phyloP scores from a whole-genome alignment of 108 stramenopile genomes.

The Chaetoceros tenuissimus region DNA sequence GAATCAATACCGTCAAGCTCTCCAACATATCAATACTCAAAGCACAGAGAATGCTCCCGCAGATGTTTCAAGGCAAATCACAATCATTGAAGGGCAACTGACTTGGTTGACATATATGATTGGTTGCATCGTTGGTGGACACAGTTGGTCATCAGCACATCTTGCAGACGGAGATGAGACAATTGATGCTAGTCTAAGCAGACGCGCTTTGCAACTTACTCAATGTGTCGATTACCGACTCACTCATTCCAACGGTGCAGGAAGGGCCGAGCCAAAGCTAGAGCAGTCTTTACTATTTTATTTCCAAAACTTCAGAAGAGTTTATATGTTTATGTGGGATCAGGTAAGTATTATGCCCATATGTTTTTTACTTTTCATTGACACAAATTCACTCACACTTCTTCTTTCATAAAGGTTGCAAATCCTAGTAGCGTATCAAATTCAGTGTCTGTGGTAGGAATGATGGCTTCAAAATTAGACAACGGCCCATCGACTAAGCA shows the following conservation, averaged over 20 bases:
- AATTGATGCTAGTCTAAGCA: slow-evolving; percentile 87
- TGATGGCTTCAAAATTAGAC: slow-evolving; percentile 69
- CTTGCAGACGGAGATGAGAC: slow-evolving; percentile 87
- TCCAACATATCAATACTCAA: slow-evolving; percentile 41
- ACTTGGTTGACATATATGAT: slow-evolving; percentile 95
- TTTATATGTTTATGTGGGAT: slow-evolving; percentile 97
- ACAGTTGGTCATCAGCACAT: slow-evolving; percentile 83
- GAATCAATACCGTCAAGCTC: slow-evolving; percentile 71
- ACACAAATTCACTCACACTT: not conserved
- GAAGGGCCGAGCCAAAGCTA: slow-evolving; percentile 64
- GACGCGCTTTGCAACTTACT: slow-evolving; percentile 82
- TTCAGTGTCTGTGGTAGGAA: slow-evolving; percentile 51
- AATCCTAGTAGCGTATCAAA: slow-evolving; percentile 11
- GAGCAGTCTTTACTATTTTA: slow-evolving; percentile 79
- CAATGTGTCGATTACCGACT: slow-evolving; percentile 84
- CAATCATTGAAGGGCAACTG: slow-evolving; percentile 87
- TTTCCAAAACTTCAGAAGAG: slow-evolving; percentile 86
- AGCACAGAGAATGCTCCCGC: slow-evolving; percentile 64
- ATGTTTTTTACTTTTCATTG: not conserved
- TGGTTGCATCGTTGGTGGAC: slow-evolving; percentile 87
- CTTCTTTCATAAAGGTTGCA: not conserved
- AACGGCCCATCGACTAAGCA: slow-evolving; percentile 80
- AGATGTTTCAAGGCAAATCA: slow-evolving; percentile 58
- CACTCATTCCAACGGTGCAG: slow-evolving; percentile 71
- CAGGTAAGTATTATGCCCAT: slow-evolving; percentile 40